These are phyloP conservation scores for Penicillium canescens DNA, from an alignment of 495 filamentous ascomycete species.

Conservation along the genomic window DNA sequence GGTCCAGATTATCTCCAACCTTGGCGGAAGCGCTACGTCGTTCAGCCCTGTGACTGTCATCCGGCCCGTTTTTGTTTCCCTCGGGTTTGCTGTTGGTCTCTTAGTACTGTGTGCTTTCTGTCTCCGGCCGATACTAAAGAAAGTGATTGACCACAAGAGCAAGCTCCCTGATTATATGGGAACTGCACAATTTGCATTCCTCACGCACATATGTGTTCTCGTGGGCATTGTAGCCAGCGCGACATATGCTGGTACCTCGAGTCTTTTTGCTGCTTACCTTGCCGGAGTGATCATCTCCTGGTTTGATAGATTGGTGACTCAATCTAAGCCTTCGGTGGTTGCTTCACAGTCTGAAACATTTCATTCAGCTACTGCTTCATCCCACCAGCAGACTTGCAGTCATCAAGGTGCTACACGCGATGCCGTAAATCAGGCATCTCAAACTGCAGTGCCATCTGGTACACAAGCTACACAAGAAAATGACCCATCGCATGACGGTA, in stretches of 20 bases:
- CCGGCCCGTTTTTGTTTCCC: constrained; percentile 58
- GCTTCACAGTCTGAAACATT: not conserved
- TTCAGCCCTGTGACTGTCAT: constrained; percentile 49
- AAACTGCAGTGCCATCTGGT: not conserved
- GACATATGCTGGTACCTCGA: constrained; percentile 65
- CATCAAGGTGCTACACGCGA: not conserved
- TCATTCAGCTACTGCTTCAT: not conserved
- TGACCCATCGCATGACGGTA: not conserved
- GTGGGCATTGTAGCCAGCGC: constrained; percentile 56
- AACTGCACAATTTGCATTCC: constrained; percentile 32
- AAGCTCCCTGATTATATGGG: constrained; percentile 14
- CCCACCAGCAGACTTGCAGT: not conserved
- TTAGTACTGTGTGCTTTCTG: constrained; percentile 47
- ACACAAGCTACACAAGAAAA: not conserved
- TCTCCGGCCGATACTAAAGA: constrained; percentile 36
- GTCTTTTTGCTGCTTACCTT: constrained; percentile 69
- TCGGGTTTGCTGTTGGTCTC: constrained; percentile 53
- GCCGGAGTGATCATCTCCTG: constrained; percentile 60
- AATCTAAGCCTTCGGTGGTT: not conserved
- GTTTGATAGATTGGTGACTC: constrained; percentile 41
- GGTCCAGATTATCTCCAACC: constrained; percentile 63
- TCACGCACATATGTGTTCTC: constrained; percentile 46
- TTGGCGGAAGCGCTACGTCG: constrained; percentile 33
- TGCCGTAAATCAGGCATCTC: not conserved
- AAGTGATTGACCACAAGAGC: not conserved